A percentile compares a stretch with the other conserved stretches of the same genome.
Conservation (phyloP, 2,329 filamentous ascomycete genomes). For the Ophidiomyces ophidiicola region DNA sequence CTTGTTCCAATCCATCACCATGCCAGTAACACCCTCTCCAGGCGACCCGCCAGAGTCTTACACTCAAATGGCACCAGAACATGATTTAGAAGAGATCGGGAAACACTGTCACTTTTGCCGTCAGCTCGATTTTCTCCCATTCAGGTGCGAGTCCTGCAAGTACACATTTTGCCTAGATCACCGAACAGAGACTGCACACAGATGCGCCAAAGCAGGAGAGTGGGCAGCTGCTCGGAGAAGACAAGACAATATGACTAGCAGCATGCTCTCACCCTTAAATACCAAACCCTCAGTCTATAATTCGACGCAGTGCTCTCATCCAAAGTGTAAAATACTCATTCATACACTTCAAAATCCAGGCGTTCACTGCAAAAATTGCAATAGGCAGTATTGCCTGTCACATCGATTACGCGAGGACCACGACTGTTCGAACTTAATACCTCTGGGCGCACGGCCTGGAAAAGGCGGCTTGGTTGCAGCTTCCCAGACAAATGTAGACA, state of each 20-base stretch:
- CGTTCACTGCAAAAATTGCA: constrained; percentile 40
- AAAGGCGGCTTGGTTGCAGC: constrained; percentile 24
- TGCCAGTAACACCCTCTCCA: constrained; percentile 8
- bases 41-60: constrained; percentile 21
- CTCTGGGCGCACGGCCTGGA: constrained; percentile 41
- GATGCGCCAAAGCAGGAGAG: constrained; percentile 48
- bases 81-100: constrained; percentile 75
- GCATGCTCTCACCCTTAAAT: constrained; percentile 21
- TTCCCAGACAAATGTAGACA: constrained; percentile 43
- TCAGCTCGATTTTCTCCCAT: constrained; percentile 90
- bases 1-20: constrained; percentile 1
- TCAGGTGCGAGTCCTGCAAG: constrained; percentile 79
- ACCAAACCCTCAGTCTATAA: constrained; percentile 46
- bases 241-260: constrained; percentile 23
- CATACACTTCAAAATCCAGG: constrained; percentile 40
- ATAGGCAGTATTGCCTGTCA: constrained; percentile 40
- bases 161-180: constrained; percentile 87
- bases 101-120: constrained; percentile 89
- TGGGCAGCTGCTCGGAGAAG: constrained; percentile 44
- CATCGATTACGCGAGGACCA: constrained; percentile 55
- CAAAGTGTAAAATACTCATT: constrained; percentile 41
- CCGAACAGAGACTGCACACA: constrained; percentile 71
- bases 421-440: constrained; percentile 64
- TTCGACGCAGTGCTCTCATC: constrained; percentile 40
- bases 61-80: constrained; percentile 39